phyloP scores from a whole-genome alignment of 2,329 filamentous ascomycete genomes.

The Sphaerulina vaccinii region DNA sequence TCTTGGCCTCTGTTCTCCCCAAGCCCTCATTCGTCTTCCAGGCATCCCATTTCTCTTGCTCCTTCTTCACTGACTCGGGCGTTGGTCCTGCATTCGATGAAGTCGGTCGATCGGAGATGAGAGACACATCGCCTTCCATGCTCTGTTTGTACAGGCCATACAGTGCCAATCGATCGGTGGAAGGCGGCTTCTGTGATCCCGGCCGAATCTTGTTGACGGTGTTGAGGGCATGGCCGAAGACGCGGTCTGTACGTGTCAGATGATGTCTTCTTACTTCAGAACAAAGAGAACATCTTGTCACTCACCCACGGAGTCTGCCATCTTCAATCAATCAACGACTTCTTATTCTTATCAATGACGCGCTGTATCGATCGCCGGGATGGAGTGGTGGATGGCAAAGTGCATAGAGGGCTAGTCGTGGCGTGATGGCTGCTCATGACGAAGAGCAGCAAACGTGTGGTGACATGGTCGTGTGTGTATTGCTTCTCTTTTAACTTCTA shows the following conservation, averaged over 20 bases:
- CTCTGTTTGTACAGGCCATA: constrained; percentile 99
- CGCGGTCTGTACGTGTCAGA: constrained; percentile 66
- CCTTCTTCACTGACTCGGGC: constrained; percentile 29
- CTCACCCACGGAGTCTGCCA: constrained; percentile 36
- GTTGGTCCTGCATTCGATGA: constrained; percentile 19
- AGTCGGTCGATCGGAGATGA: constrained; percentile 82
- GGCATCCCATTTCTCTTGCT: constrained; percentile 66
- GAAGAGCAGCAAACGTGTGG: too few relatives aligned
- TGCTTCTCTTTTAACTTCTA: too few relatives aligned
- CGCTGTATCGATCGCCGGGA: too few relatives aligned
- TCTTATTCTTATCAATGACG: constrained; percentile 3
- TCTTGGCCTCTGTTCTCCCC: constrained; percentile 87
- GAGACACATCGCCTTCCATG: constrained; percentile 96
- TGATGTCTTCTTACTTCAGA: not conserved
- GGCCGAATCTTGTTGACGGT: constrained; percentile 98
- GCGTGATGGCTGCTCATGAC: too few relatives aligned
- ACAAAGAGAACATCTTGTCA: not conserved
- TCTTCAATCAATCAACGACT: too few relatives aligned
- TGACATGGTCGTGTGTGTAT: too few relatives aligned
- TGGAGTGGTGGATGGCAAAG: too few relatives aligned
- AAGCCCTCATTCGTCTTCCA: constrained; percentile 87
- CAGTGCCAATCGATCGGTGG: constrained; percentile 79
- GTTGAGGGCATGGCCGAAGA: constrained; percentile 98
- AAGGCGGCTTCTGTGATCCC: constrained; percentile 82
- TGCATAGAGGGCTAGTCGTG: too few relatives aligned